Percentiles rank a stretch among this genome's conserved stretches.
Evolutionary conservation across 441 rosid genomes (phyloP).

Genomic region (Syzygium malaccense): DNA sequence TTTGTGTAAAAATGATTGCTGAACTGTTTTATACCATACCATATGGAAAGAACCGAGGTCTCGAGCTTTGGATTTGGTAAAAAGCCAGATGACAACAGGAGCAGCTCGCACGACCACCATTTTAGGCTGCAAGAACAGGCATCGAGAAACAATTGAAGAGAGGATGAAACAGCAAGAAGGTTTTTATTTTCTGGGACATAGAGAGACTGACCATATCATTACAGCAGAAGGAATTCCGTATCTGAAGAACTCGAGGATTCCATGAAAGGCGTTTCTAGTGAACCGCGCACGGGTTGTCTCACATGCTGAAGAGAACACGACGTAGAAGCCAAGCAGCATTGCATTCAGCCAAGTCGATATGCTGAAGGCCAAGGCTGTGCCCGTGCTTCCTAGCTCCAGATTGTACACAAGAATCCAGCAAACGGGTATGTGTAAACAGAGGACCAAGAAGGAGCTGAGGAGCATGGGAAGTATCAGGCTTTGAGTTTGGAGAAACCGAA

Average conservation of each 20-base stretch:
- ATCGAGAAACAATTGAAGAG: not conserved
- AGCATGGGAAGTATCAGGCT: slow-evolving; percentile 41
- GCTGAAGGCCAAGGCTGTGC: slow-evolving; percentile 38
- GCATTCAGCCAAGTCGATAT: slow-evolving; percentile 46
- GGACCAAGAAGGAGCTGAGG: slow-evolving; percentile 20
- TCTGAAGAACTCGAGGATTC: slow-evolving; percentile 30
- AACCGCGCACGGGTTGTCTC: slow-evolving; percentile 17
- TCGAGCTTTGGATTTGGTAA: slow-evolving; percentile 42
- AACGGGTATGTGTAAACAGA: slow-evolving; percentile 27
- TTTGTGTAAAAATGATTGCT: not conserved
- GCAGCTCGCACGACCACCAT: slow-evolving; percentile 62
- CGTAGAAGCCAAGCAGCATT: slow-evolving; percentile 30
- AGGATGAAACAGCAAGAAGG: not conserved
- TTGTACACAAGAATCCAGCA: slow-evolving; percentile 47
- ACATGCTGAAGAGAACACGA: slow-evolving; percentile 30
- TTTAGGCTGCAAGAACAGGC: slow-evolving; percentile 32
- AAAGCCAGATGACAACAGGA: slow-evolving; percentile 38
- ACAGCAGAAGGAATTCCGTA: slow-evolving; percentile 50
- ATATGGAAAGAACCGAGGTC: slow-evolving; percentile 59
- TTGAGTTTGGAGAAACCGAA: slow-evolving; percentile 46
- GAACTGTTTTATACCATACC: slow-evolving; percentile 15
- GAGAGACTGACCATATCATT: slow-evolving; percentile 44
- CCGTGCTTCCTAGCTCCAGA: slow-evolving; percentile 27
- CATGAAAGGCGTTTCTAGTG: slow-evolving; percentile 18
- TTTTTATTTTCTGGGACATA: not conserved